Base-by-base conservation (phyloP, 2,329 filamentous ascomycete species). In the Bretziella fagacearum region DNA sequence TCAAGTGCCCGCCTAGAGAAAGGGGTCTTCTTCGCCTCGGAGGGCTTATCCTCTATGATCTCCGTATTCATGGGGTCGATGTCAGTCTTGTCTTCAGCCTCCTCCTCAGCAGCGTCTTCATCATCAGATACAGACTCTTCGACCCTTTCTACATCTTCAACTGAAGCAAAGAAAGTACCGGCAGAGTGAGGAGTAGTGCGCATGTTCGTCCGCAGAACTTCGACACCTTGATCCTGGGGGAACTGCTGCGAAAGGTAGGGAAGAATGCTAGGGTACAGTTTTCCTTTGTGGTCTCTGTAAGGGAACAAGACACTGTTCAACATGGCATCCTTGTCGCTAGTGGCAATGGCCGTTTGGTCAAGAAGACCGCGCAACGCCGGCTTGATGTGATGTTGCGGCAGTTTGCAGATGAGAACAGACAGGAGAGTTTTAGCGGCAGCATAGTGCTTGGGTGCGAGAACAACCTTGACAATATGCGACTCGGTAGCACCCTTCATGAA, bases 251-350 rank as follows among this genome's bases (percentile, higher is more conserved):
- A 73, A 22, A 95, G 65, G 55, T 93, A 82, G 0, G 89, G 87
- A 41, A 94, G 62, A 41, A 94, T 79, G 59, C 80, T 91, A 23
- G 81, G 70, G 51, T 77, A 74, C 44, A 74, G 71, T 53, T 74
- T 67, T 35, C 79, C 73, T 57, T 77, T 70, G 56, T 73, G 66
- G 56, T 77, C 67, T 52, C 76, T 64, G 60, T 78, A 74, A 1
- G 85, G 84, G 60, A 91, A 85, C 50, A 95, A 65, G 10, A 93
- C 77, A 59, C 84, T 89, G 4, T 85, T 77, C 8, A 91, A 57
- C 72, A 95, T 83, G 35, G 82, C 80, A 26, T 78, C 68, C 57
- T 77, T 78, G 59, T 79, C 70, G 50, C 71, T 69, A 4, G 69
- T 73, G 18, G 94, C 64, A 48, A 94, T 80, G 17, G 84, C 81